Conservation (phyloP, 495 filamentous ascomycete genomes). For the Tricharina praecox region DNA sequence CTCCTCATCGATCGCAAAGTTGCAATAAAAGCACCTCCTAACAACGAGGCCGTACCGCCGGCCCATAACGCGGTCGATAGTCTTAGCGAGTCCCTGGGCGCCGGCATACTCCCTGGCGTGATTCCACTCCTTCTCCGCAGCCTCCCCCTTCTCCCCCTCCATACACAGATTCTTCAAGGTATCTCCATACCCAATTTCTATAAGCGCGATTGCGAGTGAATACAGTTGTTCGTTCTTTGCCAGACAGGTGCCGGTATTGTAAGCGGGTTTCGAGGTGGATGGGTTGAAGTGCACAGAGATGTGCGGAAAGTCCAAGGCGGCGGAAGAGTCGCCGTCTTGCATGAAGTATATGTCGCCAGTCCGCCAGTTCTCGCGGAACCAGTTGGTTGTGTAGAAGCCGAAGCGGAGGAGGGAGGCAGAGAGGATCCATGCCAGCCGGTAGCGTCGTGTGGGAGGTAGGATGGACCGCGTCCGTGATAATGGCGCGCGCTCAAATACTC, state of each 20-base stretch:
- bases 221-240: slow-evolving; percentile 6
- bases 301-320: not conserved
- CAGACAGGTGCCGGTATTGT: not conserved
- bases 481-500: not conserved
- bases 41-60: slow-evolving; percentile 11
- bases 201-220: slow-evolving; percentile 6
- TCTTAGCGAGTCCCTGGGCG: slow-evolving; percentile 4
- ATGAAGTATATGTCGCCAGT: slow-evolving; percentile 8
- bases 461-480: not conserved
- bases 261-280: not conserved
- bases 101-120: slow-evolving; percentile 9
- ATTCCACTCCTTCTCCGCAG: not conserved
- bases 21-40: slow-evolving; percentile 10
- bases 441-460: not conserved
- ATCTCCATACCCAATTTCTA: slow-evolving; percentile 10
- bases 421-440: slow-evolving; percentile 4
- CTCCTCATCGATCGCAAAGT: slow-evolving; percentile 8
- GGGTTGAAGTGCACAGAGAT: not conserved
- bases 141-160: not conserved
- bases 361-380: slow-evolving; percentile 7
- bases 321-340: not conserved
- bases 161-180: slow-evolving; percentile 2
- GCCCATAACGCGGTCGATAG: slow-evolving; percentile 5
- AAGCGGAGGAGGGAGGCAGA: slow-evolving; percentile 1
- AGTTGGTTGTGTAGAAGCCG: not conserved